Evolutionary conservation across 108 stramenopile genomes (phyloP).

Genomic region (Cyclotella sp.): DNA sequence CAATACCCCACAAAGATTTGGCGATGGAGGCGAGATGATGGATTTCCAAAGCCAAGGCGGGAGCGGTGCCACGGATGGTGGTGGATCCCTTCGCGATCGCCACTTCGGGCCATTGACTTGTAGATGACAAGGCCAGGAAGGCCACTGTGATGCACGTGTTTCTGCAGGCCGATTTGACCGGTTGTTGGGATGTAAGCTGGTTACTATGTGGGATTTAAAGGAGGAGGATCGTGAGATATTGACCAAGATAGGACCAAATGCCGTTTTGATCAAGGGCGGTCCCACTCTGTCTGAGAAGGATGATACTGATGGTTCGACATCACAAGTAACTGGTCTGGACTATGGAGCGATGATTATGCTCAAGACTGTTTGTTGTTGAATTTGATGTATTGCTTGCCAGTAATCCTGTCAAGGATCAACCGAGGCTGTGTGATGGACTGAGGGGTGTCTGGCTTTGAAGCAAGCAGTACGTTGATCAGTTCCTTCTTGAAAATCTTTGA

Average conservation of each 20-base stretch:
- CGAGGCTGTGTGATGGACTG: slow-evolving; percentile 73
- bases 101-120: slow-evolving; percentile 83
- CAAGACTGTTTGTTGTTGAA: slow-evolving; percentile 73
- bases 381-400: slow-evolving; percentile 42
- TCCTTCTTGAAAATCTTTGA: neutral
- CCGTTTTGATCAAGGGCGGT: slow-evolving; percentile 94
- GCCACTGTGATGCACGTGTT: slow-evolving; percentile 80
- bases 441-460: slow-evolving; percentile 82
- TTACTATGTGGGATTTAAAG: slow-evolving; percentile 74
- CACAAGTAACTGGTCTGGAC: too few species aligned
- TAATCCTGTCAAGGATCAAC: slow-evolving; percentile 45
- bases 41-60: slow-evolving; percentile 53
- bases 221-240: slow-evolving; percentile 77
- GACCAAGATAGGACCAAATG: slow-evolving; percentile 54
- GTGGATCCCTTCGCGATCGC: slow-evolving; percentile 95
- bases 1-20: too few species aligned
- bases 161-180: slow-evolving; percentile 79
- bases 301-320: too few species aligned
- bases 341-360: slow-evolving; percentile 57
- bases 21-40: slow-evolving; percentile 71
- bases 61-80: slow-evolving; percentile 71
- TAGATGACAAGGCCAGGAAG: slow-evolving; percentile 77
- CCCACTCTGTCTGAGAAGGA: slow-evolving; percentile 66
- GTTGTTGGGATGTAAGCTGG: slow-evolving; percentile 65
- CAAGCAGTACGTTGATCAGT: slow-evolving; percentile 36